Evolutionary conservation across 257 asterid genomes (phyloP), one percentile per base, ranked within the genome.

Genomic region (Craterostigma plantagineum): DNA sequence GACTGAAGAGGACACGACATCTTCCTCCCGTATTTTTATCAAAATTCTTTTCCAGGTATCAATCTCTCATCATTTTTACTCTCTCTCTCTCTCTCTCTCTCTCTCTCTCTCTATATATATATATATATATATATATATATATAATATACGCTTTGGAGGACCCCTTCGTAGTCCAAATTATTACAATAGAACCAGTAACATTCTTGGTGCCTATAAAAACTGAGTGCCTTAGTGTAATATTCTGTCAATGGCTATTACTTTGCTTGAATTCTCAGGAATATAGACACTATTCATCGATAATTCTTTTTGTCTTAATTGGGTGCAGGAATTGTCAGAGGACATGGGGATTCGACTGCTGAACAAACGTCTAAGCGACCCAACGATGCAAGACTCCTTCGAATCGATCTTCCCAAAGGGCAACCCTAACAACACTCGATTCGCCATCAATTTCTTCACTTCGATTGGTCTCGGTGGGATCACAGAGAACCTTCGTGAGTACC

Each of bases 1-100:
- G 56, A 90, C 98, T 0, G 98, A 90, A 63, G 98, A 83, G 65
- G 98, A 79, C 39, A 87, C 98, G 0, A 79, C 98, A 12, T 87
- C 98, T 11, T 87, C 98, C 14, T 82, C 98, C 46, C 93, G 98
- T 36, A 87, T 87, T 55, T 87, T 82, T 50, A 83, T 90, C 14
- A 90, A 83, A 65, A 76, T 90, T 62, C 94, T 90, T 42, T 90
- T 90, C 65, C 95, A 83, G 98, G 97, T 87, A 61, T 45, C 10
- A 11, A 10, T 35, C 34, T 44, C n/a, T 18, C 35, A 16, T 33
- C 9, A 11, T 37, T 16, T 15, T 12, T 14, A 10, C 13, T 51
- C 33, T 38, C 42, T 18, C 38, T 13, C 7, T 12, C 34, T n/a
- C 18, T 43, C 18, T 11, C 14, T 5, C 11, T 9, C 30, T 18